Base-by-base conservation (phyloP, 2,329 filamentous ascomycete species). In the Aspergillus novofumigatus region DNA sequence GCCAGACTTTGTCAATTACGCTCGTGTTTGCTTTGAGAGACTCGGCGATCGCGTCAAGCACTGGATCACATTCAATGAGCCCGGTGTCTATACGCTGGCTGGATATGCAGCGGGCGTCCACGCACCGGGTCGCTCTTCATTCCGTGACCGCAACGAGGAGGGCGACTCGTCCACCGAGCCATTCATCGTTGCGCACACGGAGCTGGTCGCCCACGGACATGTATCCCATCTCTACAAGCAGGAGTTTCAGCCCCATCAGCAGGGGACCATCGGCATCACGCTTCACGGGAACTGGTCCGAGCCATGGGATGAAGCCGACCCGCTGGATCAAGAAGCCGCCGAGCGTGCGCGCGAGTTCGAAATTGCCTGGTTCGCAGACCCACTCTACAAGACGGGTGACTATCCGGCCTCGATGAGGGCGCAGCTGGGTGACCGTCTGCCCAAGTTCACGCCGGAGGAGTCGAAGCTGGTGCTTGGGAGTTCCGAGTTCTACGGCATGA, bases 401-500 rank as follows among this genome's bases (percentile, higher is more conserved):
- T 93, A 92, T 75, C 90, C 90, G 23, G 87, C 82, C 54, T 90
- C 86, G 35, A 92, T 93, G 89, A 81, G 83, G 55, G 83, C 83
- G 67, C 89, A 92, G 78, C 85, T 93, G n/a, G 89, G 89, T 55
- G 81, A 87, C 69, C 84, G 89, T 17, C 80, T 93, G 50, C 90
- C 90, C 3, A 78, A 79, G 42, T 92, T 89, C 69, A 91, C 88
- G 0, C 73, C 81, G 0, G 88, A 89, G 62, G 89, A 93, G 72
- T 72, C 77, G 6, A 82, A 81, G 4, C 78, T 92, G 21, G 86
- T 93, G 49, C 80, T 87, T 67, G 89, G 88, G 9, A 90, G 86
- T 67, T 92, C 91, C 69, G 90, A 92, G 78, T 93, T 92, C 75
- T 93, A 92, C 74, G 90, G 89, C 70, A 91, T 92, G 88, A 92